These are phyloP conservation scores for Trametes cinnabarina DNA, from an alignment of 768 basidiomycete species.

Conservation along the genomic window DNA sequence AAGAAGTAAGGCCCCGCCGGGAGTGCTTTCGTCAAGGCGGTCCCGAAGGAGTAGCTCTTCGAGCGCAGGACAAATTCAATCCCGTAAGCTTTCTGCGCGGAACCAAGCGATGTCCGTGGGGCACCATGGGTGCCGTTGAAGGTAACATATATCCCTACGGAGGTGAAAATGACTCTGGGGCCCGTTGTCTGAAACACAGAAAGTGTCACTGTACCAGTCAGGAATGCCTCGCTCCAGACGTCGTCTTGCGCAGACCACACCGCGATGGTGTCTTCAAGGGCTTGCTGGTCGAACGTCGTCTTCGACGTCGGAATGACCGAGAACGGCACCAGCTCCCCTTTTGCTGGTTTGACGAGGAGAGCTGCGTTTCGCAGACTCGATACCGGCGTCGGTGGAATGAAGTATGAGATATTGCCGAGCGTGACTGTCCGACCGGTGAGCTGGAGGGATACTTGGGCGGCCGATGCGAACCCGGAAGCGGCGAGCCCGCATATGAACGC, in stretches of 20 bases:
- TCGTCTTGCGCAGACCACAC: constrained; percentile 22
- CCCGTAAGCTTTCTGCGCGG: constrained; percentile 6
- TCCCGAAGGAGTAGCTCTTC: constrained; percentile 5
- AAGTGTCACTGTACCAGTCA: constrained; percentile 17
- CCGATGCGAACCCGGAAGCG: background rate
- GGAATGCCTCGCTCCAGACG: constrained; percentile 26
- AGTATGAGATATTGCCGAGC: constrained; percentile 21
- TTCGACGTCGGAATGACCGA: constrained; percentile 25
- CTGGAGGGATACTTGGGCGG: constrained; percentile 10
- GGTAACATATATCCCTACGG: constrained; percentile 25
- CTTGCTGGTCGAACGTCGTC: constrained; percentile 13
- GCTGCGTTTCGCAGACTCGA: constrained; percentile 10
- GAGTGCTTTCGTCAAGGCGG: constrained; percentile 14
- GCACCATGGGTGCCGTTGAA: constrained; percentile 17
- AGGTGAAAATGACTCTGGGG: background rate
- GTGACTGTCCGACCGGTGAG: constrained; percentile 18
- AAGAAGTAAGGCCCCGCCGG: constrained; percentile 30
- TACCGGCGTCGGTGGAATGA: constrained; percentile 18
- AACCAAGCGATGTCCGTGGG: constrained; percentile 9
- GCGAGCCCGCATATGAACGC: background rate
- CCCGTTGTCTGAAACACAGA: background rate
- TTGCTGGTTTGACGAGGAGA: background rate
- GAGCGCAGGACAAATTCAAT: constrained; percentile 21
- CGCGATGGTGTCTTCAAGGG: constrained; percentile 16
- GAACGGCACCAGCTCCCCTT: constrained; percentile 22